phyloP scores from a whole-genome alignment of 2,329 filamentous ascomycete species.

The Cordyceps tenuipes region DNA sequence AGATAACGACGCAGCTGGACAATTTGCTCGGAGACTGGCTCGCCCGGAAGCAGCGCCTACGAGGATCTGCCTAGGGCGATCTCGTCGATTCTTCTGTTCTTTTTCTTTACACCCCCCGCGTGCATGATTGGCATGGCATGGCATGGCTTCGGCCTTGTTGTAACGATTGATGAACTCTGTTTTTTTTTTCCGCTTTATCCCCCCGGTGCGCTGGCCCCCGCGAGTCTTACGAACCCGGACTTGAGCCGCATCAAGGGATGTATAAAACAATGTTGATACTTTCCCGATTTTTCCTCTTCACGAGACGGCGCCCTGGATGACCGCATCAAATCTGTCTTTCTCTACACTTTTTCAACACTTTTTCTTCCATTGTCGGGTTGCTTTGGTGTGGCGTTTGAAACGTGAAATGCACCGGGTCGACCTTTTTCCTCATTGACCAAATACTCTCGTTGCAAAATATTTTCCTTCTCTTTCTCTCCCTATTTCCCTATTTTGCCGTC shows the following conservation, averaged over 20 bases:
- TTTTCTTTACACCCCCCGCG: conserved; percentile 1
- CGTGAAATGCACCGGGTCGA: not conserved
- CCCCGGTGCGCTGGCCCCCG: not conserved
- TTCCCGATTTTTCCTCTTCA: not conserved
- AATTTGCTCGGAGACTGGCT: conserved; percentile 79
- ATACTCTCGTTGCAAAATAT: not conserved
- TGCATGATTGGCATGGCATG: conserved; percentile 6
- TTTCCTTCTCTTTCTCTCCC: not conserved
- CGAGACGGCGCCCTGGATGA: not conserved
- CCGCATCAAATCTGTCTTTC: no score
- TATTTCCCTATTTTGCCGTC: not conserved
- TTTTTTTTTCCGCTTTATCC: not conserved
- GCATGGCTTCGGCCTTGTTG: not conserved
- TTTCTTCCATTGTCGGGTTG: not conserved
- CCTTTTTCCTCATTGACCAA: not conserved
- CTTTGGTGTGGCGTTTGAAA: not conserved
- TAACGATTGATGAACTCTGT: conserved; percentile 6
- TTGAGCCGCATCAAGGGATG: not conserved
- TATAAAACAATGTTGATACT: not conserved
- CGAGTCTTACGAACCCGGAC: conserved; percentile 18
- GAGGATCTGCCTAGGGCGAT: conserved; percentile 31
- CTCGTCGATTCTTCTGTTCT: not conserved
- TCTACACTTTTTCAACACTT: not conserved
- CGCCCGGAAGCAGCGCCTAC: conserved; percentile 56
- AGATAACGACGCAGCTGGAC: conserved; percentile 85